Percentiles rank a stretch among this genome's conserved stretches.
Evolutionary conservation across 805 yeast species (phyloP).

Genomic region (Cyberlindnera mycetangii): DNA sequence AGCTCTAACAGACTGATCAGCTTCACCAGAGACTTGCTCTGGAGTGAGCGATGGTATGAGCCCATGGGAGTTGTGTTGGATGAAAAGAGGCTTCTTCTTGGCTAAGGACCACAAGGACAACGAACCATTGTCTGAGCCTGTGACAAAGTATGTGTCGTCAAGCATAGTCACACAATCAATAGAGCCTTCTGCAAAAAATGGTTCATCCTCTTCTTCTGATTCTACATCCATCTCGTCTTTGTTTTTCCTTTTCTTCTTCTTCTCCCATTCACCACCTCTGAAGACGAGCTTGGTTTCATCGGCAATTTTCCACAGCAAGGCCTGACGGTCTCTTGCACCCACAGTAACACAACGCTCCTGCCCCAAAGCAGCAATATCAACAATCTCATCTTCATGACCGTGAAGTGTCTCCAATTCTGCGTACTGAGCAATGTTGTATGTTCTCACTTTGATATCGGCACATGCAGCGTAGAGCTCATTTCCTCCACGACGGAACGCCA

Average conservation of each 20-base stretch:
- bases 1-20: constrained; percentile 32
- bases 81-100: constrained; percentile 82
- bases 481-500: constrained; percentile 74
- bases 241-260: constrained; percentile 33
- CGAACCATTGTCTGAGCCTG: constrained; percentile 94
- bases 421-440: constrained; percentile 79
- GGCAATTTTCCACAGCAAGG: constrained; percentile 93
- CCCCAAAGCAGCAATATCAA: constrained; percentile 75
- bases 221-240: constrained; percentile 30
- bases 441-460: constrained; percentile 86
- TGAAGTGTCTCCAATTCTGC: constrained; percentile 88
- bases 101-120: constrained; percentile 86
- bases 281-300: constrained; percentile 94
- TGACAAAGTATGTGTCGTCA: constrained; percentile 88
- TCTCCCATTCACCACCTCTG: constrained; percentile 74
- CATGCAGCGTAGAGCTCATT: constrained; percentile 91
- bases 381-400: constrained; percentile 92
- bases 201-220: constrained; percentile 32
- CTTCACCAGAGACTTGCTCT: constrained; percentile 54
- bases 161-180: constrained; percentile 88
- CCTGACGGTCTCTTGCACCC: constrained; percentile 92
- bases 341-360: constrained; percentile 94
- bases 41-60: constrained; percentile 45
- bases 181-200: constrained; percentile 73
- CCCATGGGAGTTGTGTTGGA: constrained; percentile 77